Conservation (phyloP, 441 rosid genomes). For the Bocquillonia castaneifolia region DNA sequence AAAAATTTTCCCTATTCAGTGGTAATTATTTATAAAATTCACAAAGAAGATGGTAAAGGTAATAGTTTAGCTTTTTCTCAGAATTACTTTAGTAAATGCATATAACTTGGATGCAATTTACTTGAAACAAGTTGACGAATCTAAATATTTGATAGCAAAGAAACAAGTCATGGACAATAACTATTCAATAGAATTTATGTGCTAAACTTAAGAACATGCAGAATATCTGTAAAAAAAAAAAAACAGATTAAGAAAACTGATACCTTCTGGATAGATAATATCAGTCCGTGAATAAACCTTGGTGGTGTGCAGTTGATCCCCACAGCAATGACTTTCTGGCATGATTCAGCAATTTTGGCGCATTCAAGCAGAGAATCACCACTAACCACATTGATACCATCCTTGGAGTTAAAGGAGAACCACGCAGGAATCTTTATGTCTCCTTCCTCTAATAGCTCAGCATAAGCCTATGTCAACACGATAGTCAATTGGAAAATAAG, state of each 20-base stretch:
- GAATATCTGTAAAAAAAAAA: background rate
- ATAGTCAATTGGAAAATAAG: background rate
- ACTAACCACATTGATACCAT: constrained; percentile 71
- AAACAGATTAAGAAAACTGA: background rate
- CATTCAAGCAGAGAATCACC: constrained; percentile 74
- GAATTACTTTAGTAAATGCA: background rate
- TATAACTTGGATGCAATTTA: background rate
- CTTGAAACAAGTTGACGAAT: background rate
- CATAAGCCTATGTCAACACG: constrained; percentile 50
- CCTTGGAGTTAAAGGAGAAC: constrained; percentile 85
- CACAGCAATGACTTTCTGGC: constrained; percentile 63
- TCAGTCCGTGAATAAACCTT: constrained; percentile 61
- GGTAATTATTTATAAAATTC: background rate
- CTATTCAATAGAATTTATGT: background rate
- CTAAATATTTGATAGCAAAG: background rate
- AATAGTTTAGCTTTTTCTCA: background rate
- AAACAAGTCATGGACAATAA: background rate
- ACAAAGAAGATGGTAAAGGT: background rate
- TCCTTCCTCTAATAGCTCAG: constrained; percentile 71
- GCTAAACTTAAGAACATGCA: background rate
- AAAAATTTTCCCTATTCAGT: background rate
- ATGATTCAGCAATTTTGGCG: constrained; percentile 60
- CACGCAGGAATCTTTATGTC: constrained; percentile 64
- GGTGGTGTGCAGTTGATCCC: constrained; percentile 96
- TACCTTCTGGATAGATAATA: constrained; percentile 57